Base-by-base conservation (phyloP, 2,329 filamentous ascomycete genomes). In the Phialocephala sp. region DNA sequence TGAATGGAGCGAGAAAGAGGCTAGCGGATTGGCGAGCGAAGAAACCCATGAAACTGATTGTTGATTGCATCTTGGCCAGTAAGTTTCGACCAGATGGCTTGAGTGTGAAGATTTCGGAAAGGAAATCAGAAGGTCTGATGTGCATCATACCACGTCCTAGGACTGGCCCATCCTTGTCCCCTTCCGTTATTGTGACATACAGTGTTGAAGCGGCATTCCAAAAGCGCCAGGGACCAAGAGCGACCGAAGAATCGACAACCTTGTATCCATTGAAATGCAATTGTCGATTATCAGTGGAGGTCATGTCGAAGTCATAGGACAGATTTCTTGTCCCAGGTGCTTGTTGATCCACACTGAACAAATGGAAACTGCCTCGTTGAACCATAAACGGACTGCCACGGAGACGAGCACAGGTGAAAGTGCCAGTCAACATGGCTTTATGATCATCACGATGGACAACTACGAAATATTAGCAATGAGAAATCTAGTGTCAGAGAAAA, bases 191-290 rank as follows among this genome's bases (percentile, higher is more conserved):
- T 1, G 83, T 87, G 55, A 88, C 86, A 67, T 87, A 89, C 0
- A 90, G 79, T 0, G 86, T 89, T 22, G 83, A 87, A 0, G 87
- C 88, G 1, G 87, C 84, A 58, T 79, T 80, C 88, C 87, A 90
- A 65, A 90, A 86, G 67, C 84, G 80, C 47, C 79, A 70, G 1
- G 84, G 82, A 1, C 83, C 82, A 39, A 89, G 79, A 1, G 87
- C 85, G 0, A 87, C 84, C 0, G 84, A 85, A 3, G 87, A 83
- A 74, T 89, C 84, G 50, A 90, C 82, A 1, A 86, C 80, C 75
- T 90, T 90, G 76, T 84, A 87, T 0, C 87, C 88, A 66, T 87
- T 81, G 72, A 91, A 87, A 65, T 85, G 83, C 55, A 87, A 81
- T 57, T 77, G 78, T 54, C 80, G 77, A 15, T 84, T 85, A 66